Percentiles rank a stretch among this genome's conserved stretches.
Conservation (phyloP, 108 stramenopile species). For the Epithemia pelagica region DNA sequence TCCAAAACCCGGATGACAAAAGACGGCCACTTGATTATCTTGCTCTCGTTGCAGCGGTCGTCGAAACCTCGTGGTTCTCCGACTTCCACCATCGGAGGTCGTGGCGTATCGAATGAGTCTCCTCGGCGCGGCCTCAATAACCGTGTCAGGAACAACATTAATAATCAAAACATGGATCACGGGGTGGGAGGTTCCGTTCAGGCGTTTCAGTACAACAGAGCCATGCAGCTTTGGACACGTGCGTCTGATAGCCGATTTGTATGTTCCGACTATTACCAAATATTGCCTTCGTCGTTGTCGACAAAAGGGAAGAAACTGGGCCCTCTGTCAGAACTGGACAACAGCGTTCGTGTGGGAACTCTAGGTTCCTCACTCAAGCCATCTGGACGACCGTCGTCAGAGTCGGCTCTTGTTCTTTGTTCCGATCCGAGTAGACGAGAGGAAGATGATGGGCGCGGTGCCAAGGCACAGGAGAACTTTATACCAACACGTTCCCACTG, state of each 20-base stretch:
- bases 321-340: constrained; percentile 53
- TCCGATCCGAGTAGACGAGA: background rate
- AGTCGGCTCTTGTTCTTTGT: background rate
- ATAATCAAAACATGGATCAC: constrained; percentile 9
- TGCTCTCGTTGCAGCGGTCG: constrained; percentile 37
- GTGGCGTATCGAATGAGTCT: background rate
- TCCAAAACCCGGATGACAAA: constrained; percentile 65
- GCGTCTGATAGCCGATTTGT: constrained; percentile 74
- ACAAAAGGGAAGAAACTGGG: constrained; percentile 19
- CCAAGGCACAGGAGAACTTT: constrained; percentile 17
- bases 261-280: constrained; percentile 77
- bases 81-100: background rate
- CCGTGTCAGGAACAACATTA: background rate
- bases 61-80: background rate
- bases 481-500: constrained; percentile 70
- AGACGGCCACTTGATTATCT: constrained; percentile 47
- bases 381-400: constrained; percentile 12
- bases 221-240: constrained; percentile 72
- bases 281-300: constrained; percentile 27
- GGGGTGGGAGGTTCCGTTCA: constrained; percentile 59
- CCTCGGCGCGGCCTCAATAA: background rate
- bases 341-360: constrained; percentile 46
- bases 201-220: constrained; percentile 64
- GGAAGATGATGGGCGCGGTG: background rate
- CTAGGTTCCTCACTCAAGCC: constrained; percentile 27